Evolutionary conservation across 116 monocot species (phyloP), one percentile per base, ranked within the genome.

Genomic region (Papilionanthe hybrid): DNA sequence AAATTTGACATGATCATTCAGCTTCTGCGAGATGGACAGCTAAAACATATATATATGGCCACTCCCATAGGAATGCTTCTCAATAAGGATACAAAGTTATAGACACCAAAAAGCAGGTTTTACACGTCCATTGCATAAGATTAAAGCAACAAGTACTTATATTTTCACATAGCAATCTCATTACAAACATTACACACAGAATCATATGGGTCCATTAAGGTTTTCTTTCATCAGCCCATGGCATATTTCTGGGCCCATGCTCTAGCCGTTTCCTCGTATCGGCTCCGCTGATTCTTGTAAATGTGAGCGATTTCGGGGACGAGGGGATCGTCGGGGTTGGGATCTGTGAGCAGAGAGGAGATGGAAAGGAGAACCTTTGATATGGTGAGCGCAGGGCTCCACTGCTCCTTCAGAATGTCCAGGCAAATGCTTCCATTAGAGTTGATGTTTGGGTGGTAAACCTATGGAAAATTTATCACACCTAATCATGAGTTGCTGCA

Each of bases 231-330:
- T 90, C 77, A 90, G 20, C 90, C 88, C 93, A 91, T 90, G 32
- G 93, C 93, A 48, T 91, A 93, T 44, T 93, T 93, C 82, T 91
- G 93, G 32, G 93, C 91, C 93, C 93, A 93, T 20, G 89, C 87
- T 60, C 93, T 81, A 17, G 93, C 93, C 4, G 87, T 87, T 19
- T 93, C 93, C 74, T 93, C 93, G 23, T 91, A 93, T 9, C 87
- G 89, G 32, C 78, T 47, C 60, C 89, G 83, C n/a, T n/a, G n/a
- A n/a, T n/a, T n/a, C n/a, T n/a, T n/a, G 89, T 84, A 93, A 43
- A 93, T 78, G 75, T 86, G 91, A 17, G 93, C 91, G 75, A 93
- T 89, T 72, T 91, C 91, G 5, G 93, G 93, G 23, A 93, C 93
- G 9, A 93, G 88, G 55, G 92, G 92, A 67, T 90, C 88, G 18